phyloP scores from a whole-genome alignment of 2,329 filamentous ascomycete species.

The Colletotrichum navitas region DNA sequence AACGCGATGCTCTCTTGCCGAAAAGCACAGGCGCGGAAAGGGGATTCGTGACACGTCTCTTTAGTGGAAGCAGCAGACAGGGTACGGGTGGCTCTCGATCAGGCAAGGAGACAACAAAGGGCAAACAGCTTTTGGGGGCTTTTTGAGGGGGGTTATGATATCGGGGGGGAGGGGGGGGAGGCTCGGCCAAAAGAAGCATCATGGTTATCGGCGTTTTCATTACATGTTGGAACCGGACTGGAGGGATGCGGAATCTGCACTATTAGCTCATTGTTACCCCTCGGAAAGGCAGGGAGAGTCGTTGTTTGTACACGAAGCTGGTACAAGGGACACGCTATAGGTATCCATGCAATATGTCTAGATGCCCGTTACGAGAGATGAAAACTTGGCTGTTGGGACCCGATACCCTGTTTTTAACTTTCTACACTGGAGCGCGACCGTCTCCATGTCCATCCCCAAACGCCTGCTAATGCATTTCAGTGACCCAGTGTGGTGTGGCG shows the following conservation, averaged over 20 bases:
- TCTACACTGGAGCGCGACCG: slow-evolving; percentile 25
- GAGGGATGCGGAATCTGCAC: neutral
- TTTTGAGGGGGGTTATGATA: too few species aligned
- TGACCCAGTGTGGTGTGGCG: slow-evolving; percentile 8
- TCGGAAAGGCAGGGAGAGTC: neutral
- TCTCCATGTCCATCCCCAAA: slow-evolving; percentile 39
- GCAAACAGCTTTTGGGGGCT: slow-evolving; percentile 39
- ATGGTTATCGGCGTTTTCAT: slow-evolving; percentile 26
- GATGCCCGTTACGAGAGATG: slow-evolving; percentile 27
- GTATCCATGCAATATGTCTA: slow-evolving; percentile 10
- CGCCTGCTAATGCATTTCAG: slow-evolving; percentile 42
- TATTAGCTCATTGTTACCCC: slow-evolving; percentile 18
- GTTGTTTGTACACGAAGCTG: slow-evolving; percentile 2
- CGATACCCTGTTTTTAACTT: slow-evolving; percentile 33
- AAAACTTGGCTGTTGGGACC: slow-evolving; percentile 32
- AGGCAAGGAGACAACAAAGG: slow-evolving; percentile 31
- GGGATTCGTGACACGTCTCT: slow-evolving; percentile 35
- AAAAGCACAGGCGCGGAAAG: slow-evolving; percentile 47
- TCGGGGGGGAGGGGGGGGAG: neutral
- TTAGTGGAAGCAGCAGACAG: slow-evolving; percentile 33
- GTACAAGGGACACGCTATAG: neutral
- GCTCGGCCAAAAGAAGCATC: neutral
- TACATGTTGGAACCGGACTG: neutral
- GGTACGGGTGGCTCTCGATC: slow-evolving; percentile 17
- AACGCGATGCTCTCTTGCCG: slow-evolving; percentile 57